phyloP scores from a whole-genome alignment of 2,329 filamentous ascomycete species.

The Xylaria sp. region DNA sequence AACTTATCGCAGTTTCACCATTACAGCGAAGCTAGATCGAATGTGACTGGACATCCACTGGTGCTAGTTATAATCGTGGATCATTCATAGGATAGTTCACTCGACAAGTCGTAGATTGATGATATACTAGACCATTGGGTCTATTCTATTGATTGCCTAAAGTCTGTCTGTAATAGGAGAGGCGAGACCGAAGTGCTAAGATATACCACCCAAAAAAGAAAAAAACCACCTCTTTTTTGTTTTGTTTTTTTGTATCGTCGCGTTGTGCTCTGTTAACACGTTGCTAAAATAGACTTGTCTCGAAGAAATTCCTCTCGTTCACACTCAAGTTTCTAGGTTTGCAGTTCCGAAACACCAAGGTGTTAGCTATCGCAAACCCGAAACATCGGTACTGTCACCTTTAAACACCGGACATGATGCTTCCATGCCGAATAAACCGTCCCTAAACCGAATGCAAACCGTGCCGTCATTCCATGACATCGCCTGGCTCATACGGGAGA shows the following conservation, averaged over 20 bases:
- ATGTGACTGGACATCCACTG: background rate
- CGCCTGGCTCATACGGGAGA: slow-evolving; percentile 22
- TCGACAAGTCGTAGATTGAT: slow-evolving; percentile 9
- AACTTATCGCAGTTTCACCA: background rate
- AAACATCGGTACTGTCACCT: slow-evolving; percentile 29
- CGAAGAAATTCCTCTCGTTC: slow-evolving; percentile 8
- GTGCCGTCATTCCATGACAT: slow-evolving; percentile 34
- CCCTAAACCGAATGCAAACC: slow-evolving; percentile 38
- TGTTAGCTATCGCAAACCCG: slow-evolving; percentile 21
- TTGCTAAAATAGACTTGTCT: background rate
- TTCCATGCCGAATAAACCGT: slow-evolving; percentile 41
- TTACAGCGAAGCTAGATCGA: background rate
- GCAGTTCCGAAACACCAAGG: slow-evolving; percentile 28
- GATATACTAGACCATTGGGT: slow-evolving; percentile 46
- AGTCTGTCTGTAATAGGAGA: slow-evolving; percentile 38
- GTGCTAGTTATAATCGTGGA: background rate
- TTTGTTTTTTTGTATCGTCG: slow-evolving; percentile 19
- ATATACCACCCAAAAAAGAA: slow-evolving; percentile 45
- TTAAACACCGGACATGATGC: slow-evolving; percentile 41
- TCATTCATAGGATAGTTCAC: background rate
- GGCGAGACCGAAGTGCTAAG: slow-evolving; percentile 36
- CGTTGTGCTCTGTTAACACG: background rate
- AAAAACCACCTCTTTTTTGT: slow-evolving; percentile 34
- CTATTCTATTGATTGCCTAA: slow-evolving; percentile 43
- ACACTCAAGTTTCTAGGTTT: slow-evolving; percentile 29